Evolutionary conservation across 2,329 filamentous ascomycete genomes (phyloP), one percentile per base, ranked within the genome.

Genomic region (Karstenula rhodostoma): DNA sequence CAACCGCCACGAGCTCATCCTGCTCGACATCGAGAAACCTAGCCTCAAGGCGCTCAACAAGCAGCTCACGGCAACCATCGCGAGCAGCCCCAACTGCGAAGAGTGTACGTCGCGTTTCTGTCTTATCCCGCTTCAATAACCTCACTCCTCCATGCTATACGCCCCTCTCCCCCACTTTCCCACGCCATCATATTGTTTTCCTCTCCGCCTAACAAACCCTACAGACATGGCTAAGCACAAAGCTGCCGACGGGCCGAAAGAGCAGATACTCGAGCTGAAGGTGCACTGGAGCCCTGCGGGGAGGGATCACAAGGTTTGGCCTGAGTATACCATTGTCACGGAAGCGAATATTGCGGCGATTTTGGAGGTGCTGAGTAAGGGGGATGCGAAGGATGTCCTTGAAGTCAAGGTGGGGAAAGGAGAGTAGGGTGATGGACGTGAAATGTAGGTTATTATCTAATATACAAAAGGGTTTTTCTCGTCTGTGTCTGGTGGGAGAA

Each of bases 191-290:
- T 13, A 3, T 35, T 35, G 33, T 35, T 35, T 15, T 13, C 10
- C 33, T 35, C 12, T 35, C 33, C 12, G n/a, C n/a, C n/a, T n/a
- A n/a, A n/a, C n/a, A n/a, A n/a, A n/a, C n/a, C n/a, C n/a, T n/a
- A n/a, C 15, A 72, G 70, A 73, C 69, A 74, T 75, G 70, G 60
- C 56, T 40, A 70, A 76, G 58, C 71, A 75, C 67, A 77, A 76
- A 56, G 25, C 63, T 35, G 48, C 67, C 22, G 64, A 61, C 17
- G 5, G 7, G 37, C 0, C 55, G 0, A 60, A 64, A 17, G 73
- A 73, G 50, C 62, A 62, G 19, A 76, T 76, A 35, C 67, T 73
- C 40, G 70, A 74, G 48, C 61, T 76, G 33, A 63, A 61, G 19
- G 65, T 77, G 5, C 75, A 75, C 61, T 77, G 75, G 75, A 67